phyloP scores from a whole-genome alignment of 352 stramenopile genomes.

The Globisporangium nunn region DNA sequence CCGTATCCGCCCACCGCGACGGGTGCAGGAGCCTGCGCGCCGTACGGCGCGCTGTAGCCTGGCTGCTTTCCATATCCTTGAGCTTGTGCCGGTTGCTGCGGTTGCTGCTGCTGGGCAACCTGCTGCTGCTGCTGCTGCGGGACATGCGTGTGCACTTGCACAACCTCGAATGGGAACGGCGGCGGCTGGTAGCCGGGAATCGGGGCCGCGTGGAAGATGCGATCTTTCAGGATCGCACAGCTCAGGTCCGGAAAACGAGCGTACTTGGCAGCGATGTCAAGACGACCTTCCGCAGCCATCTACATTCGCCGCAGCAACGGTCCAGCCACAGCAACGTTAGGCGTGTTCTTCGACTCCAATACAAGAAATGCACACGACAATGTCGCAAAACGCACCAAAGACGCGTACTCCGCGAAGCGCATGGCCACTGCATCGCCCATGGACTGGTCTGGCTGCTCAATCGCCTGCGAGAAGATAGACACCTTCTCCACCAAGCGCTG shows the following conservation, averaged over 20 bases:
- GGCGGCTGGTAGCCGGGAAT: conserved; percentile 73
- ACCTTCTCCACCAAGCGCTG: conserved; percentile 97
- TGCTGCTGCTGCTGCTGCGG: conserved; percentile 54
- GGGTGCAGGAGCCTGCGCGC: conserved; percentile 25
- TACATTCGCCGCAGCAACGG: conserved; percentile 14
- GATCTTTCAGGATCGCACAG: conserved; percentile 79
- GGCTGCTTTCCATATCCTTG: conserved; percentile 16
- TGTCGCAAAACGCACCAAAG: conserved; percentile 33
- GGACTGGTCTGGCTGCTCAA: conserved; percentile 76
- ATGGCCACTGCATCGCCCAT: conserved; percentile 84
- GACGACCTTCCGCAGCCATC: conserved; percentile 90
- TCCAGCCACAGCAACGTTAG: background rate
- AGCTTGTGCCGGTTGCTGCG: conserved; percentile 14
- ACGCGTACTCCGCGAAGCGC: conserved; percentile 91
- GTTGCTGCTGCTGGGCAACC: conserved; percentile 18
- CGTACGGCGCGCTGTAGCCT: conserved; percentile 38
- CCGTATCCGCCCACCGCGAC: conserved; percentile 26
- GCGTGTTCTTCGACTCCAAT: background rate
- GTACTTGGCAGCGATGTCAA: conserved; percentile 92
- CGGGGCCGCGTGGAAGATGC: conserved; percentile 79
- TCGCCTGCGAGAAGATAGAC: conserved; percentile 89
- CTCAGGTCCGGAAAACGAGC: conserved; percentile 70
- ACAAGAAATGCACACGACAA: background rate
- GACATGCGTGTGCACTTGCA: conserved; percentile 50
- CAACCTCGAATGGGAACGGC: conserved; percentile 78